These are phyloP conservation scores for Trichoderma endophyticum DNA, from an alignment of 2,329 filamentous ascomycete genomes.

Conservation along the genomic window DNA sequence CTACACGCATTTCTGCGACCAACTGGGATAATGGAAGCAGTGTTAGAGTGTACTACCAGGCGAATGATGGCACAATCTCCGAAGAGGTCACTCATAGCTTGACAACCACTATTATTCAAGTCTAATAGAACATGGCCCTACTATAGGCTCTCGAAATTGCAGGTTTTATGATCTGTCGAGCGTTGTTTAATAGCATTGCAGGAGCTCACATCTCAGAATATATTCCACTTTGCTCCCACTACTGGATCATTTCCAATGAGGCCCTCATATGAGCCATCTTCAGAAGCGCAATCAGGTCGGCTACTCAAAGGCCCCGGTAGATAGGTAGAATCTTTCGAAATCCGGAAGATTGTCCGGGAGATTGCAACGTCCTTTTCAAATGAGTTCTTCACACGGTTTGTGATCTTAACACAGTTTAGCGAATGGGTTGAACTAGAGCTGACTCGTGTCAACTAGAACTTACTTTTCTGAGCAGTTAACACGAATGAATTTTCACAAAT, in stretches of 20 bases:
- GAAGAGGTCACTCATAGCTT: not conserved
- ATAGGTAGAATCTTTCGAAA: too few relatives aligned
- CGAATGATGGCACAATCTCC: not conserved
- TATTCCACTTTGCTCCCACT: not conserved
- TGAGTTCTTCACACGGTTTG: too few relatives aligned
- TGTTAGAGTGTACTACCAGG: conserved; percentile 3
- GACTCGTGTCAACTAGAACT: not conserved
- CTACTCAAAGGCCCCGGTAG: too few relatives aligned
- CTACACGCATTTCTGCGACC: not conserved
- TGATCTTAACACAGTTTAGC: too few relatives aligned
- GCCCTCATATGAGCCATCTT: not conserved
- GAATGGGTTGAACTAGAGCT: not conserved
- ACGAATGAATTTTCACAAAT: too few relatives aligned
- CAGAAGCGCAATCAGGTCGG: too few relatives aligned
- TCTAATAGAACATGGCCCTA: not conserved
- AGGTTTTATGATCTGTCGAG: not conserved
- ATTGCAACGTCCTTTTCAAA: too few relatives aligned
- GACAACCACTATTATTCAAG: not conserved
- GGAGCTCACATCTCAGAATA: not conserved
- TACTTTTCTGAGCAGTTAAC: too few relatives aligned
- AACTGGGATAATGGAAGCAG: not conserved
- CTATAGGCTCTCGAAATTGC: not conserved
- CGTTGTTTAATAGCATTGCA: not conserved
- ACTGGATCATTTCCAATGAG: not conserved
- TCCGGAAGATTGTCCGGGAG: too few relatives aligned